Conservation (phyloP, 306 rosid species). For the Rosa chinensis region DNA sequence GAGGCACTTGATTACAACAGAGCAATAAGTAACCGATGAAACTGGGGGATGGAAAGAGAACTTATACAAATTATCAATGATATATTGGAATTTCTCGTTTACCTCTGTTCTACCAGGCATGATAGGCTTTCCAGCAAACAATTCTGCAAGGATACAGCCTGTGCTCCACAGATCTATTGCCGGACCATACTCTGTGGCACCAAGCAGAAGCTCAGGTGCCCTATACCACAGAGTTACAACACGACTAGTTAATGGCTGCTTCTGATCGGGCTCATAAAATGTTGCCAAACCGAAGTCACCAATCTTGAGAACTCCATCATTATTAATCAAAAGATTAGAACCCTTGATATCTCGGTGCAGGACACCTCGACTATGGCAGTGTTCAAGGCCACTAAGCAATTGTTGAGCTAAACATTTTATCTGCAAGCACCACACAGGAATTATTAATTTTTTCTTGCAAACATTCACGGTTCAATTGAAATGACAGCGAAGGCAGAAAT, state of each 20-base stretch:
- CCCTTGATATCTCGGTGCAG: constrained; percentile 96
- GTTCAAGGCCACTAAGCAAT: constrained; percentile 75
- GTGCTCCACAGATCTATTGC: constrained; percentile 88
- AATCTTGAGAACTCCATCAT: constrained; percentile 80
- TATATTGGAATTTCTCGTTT: constrained; percentile 1
- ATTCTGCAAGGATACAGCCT: constrained; percentile 90
- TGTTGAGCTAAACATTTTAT: constrained; percentile 82
- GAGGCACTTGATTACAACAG: background rate
- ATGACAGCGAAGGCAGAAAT: background rate
- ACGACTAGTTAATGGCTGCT: constrained; percentile 81
- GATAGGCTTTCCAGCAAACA: constrained; percentile 79
- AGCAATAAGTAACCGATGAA: background rate
- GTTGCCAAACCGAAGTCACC: constrained; percentile 93
- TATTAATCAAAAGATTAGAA: constrained; percentile 75
- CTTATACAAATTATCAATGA: background rate
- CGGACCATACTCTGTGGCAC: constrained; percentile 74
- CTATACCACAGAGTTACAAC: constrained; percentile 95
- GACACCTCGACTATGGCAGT: constrained; percentile 81
- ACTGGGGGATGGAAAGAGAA: background rate
- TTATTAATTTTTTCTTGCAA: background rate
- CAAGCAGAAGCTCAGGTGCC: constrained; percentile 93
- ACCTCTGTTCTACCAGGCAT: constrained; percentile 99
- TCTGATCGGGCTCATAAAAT: constrained; percentile 51
- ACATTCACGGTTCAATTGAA: background rate
- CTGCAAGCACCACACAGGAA: constrained; percentile 42